Conservation (phyloP, 1,284 basidiomycete species). For the Rhodotorula sp. region DNA sequence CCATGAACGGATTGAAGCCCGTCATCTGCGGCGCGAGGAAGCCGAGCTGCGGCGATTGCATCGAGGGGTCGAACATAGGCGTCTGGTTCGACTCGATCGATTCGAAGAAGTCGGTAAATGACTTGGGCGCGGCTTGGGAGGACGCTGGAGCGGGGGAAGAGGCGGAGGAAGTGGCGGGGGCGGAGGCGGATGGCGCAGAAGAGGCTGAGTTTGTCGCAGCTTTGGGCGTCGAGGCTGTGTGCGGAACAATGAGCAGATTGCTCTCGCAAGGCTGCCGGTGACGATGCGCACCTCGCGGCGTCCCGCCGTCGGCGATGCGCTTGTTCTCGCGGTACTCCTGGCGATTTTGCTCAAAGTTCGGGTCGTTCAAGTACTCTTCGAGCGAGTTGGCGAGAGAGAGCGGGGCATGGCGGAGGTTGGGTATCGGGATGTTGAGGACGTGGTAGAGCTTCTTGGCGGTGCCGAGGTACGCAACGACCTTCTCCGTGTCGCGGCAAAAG, state of each 20-base stretch:
- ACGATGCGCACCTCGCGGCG: constrained; percentile 43
- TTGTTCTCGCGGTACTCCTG: constrained; percentile 87
- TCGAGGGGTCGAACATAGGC: constrained; percentile 65
- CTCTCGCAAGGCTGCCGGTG: neutral
- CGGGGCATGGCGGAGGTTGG: constrained; percentile 92
- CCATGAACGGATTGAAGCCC: constrained; percentile 66
- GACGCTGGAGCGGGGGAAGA: constrained; percentile 3
- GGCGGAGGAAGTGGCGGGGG: constrained; percentile 24
- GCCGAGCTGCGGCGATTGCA: constrained; percentile 52
- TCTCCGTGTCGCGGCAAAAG: constrained; percentile 93
- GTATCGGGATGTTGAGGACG: constrained; percentile 87
- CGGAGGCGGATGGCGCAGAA: constrained; percentile 12
- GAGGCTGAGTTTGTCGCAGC: neutral
- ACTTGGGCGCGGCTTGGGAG: constrained; percentile 48
- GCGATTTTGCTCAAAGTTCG: constrained; percentile 93
- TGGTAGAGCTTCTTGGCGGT: constrained; percentile 90
- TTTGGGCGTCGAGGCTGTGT: neutral
- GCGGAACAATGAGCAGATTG: neutral
- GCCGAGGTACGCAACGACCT: constrained; percentile 90
- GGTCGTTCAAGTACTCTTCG: constrained; percentile 93
- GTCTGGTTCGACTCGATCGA: constrained; percentile 82
- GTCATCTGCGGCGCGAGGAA: constrained; percentile 64
- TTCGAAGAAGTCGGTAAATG: constrained; percentile 83
- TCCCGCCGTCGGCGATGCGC: constrained; percentile 65
- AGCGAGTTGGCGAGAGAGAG: constrained; percentile 88